phyloP scores from a whole-genome alignment of 2,329 filamentous ascomycete species.

The Hypoxylon sp. region DNA sequence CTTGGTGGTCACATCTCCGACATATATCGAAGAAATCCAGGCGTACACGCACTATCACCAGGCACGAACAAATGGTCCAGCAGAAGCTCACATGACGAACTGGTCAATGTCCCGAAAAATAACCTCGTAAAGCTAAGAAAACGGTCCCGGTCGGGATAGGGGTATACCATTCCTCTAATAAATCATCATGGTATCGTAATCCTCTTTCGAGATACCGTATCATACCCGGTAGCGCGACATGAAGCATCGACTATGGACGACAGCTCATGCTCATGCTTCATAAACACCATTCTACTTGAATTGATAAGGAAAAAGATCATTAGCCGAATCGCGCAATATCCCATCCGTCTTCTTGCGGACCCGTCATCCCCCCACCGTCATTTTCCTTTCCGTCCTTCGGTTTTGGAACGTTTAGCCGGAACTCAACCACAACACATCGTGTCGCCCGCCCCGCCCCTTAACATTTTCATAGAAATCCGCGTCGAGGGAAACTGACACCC shows the following conservation, averaged over 20 bases:
- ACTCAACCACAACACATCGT: background rate
- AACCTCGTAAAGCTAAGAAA: slow-evolving; percentile 7
- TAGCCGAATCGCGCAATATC: slow-evolving; percentile 16
- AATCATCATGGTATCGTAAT: slow-evolving; percentile 24
- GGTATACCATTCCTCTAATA: slow-evolving; percentile 26
- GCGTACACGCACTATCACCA: background rate
- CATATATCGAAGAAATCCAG: background rate
- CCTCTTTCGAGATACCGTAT: slow-evolving; percentile 13
- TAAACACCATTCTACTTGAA: slow-evolving; percentile 21
- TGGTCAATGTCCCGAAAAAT: slow-evolving; percentile 6
- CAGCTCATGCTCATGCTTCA: slow-evolving; percentile 14
- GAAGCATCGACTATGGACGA: slow-evolving; percentile 15
- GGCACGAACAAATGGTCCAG: background rate
- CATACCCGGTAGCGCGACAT: slow-evolving; percentile 15
- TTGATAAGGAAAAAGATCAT: slow-evolving; percentile 2
- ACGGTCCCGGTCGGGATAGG: slow-evolving; percentile 5
- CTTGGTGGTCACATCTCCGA: too few relatives aligned
- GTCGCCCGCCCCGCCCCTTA: background rate
- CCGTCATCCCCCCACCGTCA: background rate
- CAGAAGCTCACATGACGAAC: background rate
- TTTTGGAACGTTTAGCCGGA: background rate
- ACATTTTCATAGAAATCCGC: slow-evolving; percentile 63
- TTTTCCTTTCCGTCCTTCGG: slow-evolving; percentile 1
- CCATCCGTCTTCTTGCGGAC: slow-evolving; percentile 11
- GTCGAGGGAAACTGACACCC: slow-evolving; percentile 81